Evolutionary conservation across 371 early-diverging fungal species (phyloP).

Genomic region (Rhizopus microsporus): DNA sequence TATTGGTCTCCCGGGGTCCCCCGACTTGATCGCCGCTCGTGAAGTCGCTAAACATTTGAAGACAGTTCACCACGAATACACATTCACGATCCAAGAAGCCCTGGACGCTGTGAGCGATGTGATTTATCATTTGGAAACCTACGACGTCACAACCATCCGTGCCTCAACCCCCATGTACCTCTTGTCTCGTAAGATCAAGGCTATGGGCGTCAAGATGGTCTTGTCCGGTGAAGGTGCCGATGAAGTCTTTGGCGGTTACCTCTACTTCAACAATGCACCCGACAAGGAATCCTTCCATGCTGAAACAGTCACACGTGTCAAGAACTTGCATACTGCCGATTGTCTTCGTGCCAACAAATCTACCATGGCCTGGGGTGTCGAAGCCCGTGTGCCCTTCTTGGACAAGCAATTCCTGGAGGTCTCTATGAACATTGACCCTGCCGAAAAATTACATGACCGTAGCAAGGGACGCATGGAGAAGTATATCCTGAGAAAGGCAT

Average conservation of each 20-base stretch:
- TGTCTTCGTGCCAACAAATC: conserved; percentile 95
- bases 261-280: conserved; percentile 97
- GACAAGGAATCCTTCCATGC: conserved; percentile 76
- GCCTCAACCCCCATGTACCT: conserved; percentile 98
- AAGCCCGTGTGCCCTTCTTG: conserved; percentile 95
- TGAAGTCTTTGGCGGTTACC: conserved; percentile 96
- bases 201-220: conserved; percentile 98
- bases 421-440: conserved; percentile 80
- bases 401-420: conserved; percentile 86
- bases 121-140: conserved; percentile 95
- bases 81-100: conserved; percentile 94
- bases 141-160: conserved; percentile 98
- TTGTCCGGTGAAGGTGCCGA: conserved; percentile 95
- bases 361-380: conserved; percentile 98
- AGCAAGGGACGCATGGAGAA: conserved; percentile 81
- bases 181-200: conserved; percentile 93
- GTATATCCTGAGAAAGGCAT: conserved; percentile 79
- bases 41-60: conserved; percentile 86
- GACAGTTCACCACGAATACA: conserved; percentile 93
- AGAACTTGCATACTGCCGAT: conserved; percentile 92
- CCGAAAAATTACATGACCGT: conserved; percentile 72
- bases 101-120: conserved; percentile 94
- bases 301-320: conserved; percentile 88
- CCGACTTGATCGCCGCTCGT: conserved; percentile 90
- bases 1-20: conserved; percentile 92